Evolutionary conservation across 1,139 yeast genomes (phyloP).

Genomic region (Scheffersomyces cryptocercus): DNA sequence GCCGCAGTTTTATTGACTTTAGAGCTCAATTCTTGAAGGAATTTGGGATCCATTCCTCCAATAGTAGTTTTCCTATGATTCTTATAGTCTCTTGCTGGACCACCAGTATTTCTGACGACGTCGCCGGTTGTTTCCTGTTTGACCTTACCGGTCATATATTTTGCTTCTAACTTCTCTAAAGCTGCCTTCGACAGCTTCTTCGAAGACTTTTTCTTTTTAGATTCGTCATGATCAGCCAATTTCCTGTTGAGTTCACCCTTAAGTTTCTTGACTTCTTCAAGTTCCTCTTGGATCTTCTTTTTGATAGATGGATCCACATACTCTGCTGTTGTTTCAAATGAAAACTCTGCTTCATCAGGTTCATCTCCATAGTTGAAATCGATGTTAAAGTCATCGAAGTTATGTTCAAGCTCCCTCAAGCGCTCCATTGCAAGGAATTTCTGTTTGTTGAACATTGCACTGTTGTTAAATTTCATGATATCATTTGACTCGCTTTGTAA

Average conservation of each 20-base stretch:
- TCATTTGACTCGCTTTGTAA: conserved; percentile 75
- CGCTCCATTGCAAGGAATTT: conserved; percentile 68
- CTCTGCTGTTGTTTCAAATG: conserved; percentile 12
- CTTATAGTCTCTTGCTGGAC: conserved; percentile 21
- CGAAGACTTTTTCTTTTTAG: conserved; percentile 6
- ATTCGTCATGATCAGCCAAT: conserved; percentile 21
- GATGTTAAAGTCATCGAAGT: conserved; percentile 61
- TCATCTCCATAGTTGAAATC: conserved; percentile 44
- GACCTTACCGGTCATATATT: conserved; percentile 48
- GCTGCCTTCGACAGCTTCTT: conserved; percentile 22
- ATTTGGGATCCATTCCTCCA: conserved; percentile 51
- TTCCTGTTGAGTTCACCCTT: conserved; percentile 43
- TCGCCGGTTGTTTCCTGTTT: not conserved
- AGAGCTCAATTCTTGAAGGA: conserved; percentile 56
- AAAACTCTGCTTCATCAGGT: conserved; percentile 9
- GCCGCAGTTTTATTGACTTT: conserved; percentile 47
- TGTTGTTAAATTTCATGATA: conserved; percentile 66
- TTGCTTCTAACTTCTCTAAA: conserved; percentile 44
- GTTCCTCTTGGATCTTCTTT: conserved; percentile 40
- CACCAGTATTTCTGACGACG: conserved; percentile 2
- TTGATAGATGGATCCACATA: conserved; percentile 39
- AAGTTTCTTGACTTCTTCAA: conserved; percentile 48
- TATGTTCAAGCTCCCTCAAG: conserved; percentile 59
- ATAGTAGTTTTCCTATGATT: conserved; percentile 35
- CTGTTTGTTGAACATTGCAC: conserved; percentile 58